Evolutionary conservation across 805 yeast genomes (phyloP).

Genomic region (Lachancea sp.): DNA sequence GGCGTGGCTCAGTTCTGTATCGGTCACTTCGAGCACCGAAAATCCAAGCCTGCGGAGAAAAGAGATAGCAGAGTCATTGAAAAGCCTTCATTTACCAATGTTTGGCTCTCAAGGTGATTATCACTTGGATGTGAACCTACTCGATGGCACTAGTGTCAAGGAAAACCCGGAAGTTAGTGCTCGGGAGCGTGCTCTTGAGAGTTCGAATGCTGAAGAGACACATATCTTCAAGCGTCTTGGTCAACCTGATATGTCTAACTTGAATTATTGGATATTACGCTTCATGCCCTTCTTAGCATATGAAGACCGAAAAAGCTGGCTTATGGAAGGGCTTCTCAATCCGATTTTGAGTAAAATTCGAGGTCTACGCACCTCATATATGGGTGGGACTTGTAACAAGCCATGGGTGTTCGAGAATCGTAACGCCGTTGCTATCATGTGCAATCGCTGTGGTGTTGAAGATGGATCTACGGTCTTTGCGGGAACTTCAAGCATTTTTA

Average conservation of each 20-base stretch:
- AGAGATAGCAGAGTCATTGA: conserved; percentile 12
- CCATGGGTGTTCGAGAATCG: conserved; percentile 26
- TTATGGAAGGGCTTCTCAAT: conserved; percentile 9
- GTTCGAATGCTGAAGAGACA: background rate
- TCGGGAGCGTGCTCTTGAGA: background rate
- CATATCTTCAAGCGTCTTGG: conserved; percentile 20
- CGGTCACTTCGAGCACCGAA: conserved; percentile 31
- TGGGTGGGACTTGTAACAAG: conserved; percentile 18
- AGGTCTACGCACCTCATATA: conserved; percentile 21
- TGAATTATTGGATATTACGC: conserved; percentile 71
- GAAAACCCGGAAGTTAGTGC: conserved; percentile 3
- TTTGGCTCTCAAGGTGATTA: conserved; percentile 25
- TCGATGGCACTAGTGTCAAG: conserved; percentile 10
- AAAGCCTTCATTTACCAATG: conserved; percentile 14
- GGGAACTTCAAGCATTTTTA: conserved; percentile 58
- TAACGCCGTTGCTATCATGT: conserved; percentile 41
- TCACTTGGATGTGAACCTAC: conserved; percentile 14
- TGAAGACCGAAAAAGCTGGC: conserved; percentile 20
- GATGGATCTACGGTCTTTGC: conserved; percentile 47
- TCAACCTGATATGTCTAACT: conserved; percentile 42
- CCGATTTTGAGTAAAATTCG: conserved; percentile 5
- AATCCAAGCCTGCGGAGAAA: conserved; percentile 6
- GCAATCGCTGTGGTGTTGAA: conserved; percentile 79
- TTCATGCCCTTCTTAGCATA: conserved; percentile 55
- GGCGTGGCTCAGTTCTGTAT: conserved; percentile 69